Conservation (phyloP, 169 alveolate species). For the Plasmodium knowlesi region DNA sequence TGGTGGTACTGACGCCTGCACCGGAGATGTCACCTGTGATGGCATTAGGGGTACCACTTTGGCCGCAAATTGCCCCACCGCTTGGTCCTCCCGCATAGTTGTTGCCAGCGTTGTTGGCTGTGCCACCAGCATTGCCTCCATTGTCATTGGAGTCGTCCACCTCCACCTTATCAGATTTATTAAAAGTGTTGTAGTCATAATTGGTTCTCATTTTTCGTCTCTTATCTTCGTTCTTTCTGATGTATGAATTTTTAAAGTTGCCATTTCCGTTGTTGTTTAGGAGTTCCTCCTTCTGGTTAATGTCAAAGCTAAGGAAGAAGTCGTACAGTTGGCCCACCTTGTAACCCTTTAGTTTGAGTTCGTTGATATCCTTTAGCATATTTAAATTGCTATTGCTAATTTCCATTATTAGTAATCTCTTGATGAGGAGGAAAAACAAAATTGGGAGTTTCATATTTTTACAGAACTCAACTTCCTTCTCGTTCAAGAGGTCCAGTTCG, state of each 20-base stretch:
- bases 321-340: constrained; percentile 81
- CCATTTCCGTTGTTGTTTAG: constrained; percentile 1
- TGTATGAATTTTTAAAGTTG: not conserved
- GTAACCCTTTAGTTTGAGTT: constrained; percentile 77
- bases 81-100: not conserved
- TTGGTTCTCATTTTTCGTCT: constrained; percentile 18
- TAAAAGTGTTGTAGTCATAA: not conserved
- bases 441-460: constrained; percentile 81
- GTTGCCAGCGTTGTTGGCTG: not conserved
- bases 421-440: constrained; percentile 77
- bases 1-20: no score
- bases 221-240: constrained; percentile 40
- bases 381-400: constrained; percentile 53
- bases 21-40: not conserved
- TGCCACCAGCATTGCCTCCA: not conserved
- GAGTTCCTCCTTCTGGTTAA: constrained; percentile 36
- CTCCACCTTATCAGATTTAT: not conserved
- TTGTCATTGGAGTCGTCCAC: not conserved
- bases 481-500: constrained; percentile 71
- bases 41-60: not conserved
- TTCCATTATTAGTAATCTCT: constrained; percentile 78
- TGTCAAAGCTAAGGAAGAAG: constrained; percentile 78
- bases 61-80: not conserved
- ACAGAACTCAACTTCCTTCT: constrained; percentile 79
- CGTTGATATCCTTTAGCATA: constrained; percentile 76